Evolutionary conservation across 768 basidiomycete species (phyloP).

Genomic region (Boletus subparvulus): DNA sequence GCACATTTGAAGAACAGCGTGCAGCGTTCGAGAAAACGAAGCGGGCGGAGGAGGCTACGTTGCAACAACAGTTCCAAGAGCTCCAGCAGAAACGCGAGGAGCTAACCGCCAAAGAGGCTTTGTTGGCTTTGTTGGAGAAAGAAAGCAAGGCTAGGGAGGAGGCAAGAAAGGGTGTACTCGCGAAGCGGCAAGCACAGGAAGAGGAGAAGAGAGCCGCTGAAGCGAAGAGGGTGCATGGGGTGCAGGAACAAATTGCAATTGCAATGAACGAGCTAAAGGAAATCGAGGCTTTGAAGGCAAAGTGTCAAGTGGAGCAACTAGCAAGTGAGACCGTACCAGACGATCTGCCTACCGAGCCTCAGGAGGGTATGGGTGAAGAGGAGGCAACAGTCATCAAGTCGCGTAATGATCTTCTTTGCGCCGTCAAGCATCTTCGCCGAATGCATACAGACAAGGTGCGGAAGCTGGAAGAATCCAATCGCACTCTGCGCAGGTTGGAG

Average conservation of each 20-base stretch:
- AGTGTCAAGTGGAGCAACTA: constrained; percentile 1
- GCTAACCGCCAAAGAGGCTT: constrained; percentile 18
- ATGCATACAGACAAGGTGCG: constrained; percentile 19
- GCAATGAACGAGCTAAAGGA: constrained; percentile 22
- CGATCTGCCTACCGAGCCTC: constrained; percentile 17
- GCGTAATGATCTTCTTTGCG: constrained; percentile 10
- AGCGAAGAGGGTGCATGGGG: constrained; percentile 13
- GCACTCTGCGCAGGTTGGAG: constrained; percentile 22
- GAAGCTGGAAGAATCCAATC: constrained; percentile 16
- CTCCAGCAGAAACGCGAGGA: constrained; percentile 19
- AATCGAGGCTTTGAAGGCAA: constrained; percentile 5
- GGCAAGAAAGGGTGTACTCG: constrained; percentile 13
- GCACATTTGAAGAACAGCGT: constrained; percentile 19
- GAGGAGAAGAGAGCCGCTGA: constrained; percentile 22
- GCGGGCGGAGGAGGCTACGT: constrained; percentile 14
- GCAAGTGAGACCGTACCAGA: not conserved
- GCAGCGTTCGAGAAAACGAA: constrained; percentile 23
- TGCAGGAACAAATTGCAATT: constrained; percentile 18
- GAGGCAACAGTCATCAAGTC: constrained; percentile 7
- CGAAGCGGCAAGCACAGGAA: constrained; percentile 27
- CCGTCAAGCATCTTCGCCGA: constrained; percentile 16
- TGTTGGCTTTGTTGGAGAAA: constrained; percentile 21
- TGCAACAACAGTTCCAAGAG: constrained; percentile 22
- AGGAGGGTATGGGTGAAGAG: constrained; percentile 25
- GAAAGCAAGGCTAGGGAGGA: constrained; percentile 29